Evolutionary conservation across 148 eudicot genomes (phyloP), one percentile per base, ranked within the genome.

Genomic region (Heliamphora exappendiculata): DNA sequence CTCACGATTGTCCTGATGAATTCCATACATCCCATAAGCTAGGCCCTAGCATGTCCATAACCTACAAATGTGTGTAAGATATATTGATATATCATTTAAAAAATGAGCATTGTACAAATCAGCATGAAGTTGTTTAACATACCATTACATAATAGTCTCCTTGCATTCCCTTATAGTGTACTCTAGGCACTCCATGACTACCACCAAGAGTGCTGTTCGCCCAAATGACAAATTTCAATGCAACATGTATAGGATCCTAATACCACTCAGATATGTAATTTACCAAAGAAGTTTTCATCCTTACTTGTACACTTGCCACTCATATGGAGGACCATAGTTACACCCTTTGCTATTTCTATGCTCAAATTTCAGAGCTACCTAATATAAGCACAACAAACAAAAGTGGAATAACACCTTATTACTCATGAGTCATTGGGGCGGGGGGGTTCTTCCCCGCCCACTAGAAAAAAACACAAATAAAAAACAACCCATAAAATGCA

Each of bases 1-100:
- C 97, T 90, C 78, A 92, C 95, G 95, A 73, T 54, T 92, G 97
- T 29, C 93, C 97, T 26, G 93, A 92, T 73, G 91, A 74, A 85
- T 92, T 92, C 97, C 97, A 92, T 6, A 92, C 93, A 86, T 92
- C 97, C 97, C 97, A 92, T 73, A 92, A 87, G 81, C 97, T 92
- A 57, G 97, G 97, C 72, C 97, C 97, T 36, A 92, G 90, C 89
- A 92, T 90, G 89, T 90, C 97, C 97, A 92, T 92, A 39, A 92
- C 97, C 97, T 92, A 75, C 77, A 85, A 57, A 81, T 5, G 31
- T 70, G 39, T 57, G 29, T n/a, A 64, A 10, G 12, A 47, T 12
- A 8, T 47, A 42, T 37, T 73, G 44, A 71, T 71, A 73, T 29
- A 77, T 7, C 71, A 36, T 36, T 11, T 41, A 77, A 1, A n/a